phyloP scores from a whole-genome alignment of 495 filamentous ascomycete genomes.

The Ascobolus immersus region DNA sequence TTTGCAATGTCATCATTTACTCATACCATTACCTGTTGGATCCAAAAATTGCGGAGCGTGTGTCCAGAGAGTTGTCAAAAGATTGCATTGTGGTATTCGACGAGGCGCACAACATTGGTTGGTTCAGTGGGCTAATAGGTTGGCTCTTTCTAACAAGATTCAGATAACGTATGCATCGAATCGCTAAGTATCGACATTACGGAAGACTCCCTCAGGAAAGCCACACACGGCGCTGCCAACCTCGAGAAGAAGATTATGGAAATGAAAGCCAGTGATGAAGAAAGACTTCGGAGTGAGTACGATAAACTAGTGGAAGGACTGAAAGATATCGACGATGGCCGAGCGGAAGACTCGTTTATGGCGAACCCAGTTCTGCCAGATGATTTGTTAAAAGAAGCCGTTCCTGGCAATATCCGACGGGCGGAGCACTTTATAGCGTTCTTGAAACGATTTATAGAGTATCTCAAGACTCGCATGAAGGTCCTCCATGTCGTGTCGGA shows the following conservation, averaged over 20 bases:
- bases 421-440: conserved; percentile 95
- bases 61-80: conserved; percentile 87
- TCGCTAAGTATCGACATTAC: conserved; percentile 89
- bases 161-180: conserved; percentile 95
- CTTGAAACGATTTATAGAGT: conserved; percentile 88
- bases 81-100: conserved; percentile 98
- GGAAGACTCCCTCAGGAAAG: conserved; percentile 73
- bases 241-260: conserved; percentile 72
- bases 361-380: conserved; percentile 70
- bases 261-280: conserved; percentile 75
- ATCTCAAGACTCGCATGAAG: conserved; percentile 96
- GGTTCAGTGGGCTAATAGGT: neutral
- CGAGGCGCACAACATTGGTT: conserved; percentile 79
- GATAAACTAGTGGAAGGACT: conserved; percentile 84
- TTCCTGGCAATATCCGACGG: conserved; percentile 85
- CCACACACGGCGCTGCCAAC: conserved; percentile 67
- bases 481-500: conserved; percentile 91
- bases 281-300: conserved; percentile 87
- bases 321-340: conserved; percentile 58
- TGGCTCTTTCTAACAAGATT: neutral
- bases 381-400: conserved; percentile 69
- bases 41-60: conserved; percentile 90
- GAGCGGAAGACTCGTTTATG: conserved; percentile 90
- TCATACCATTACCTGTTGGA: conserved; percentile 97
- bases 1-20: conserved; percentile 97